phyloP scores from a whole-genome alignment of 2,329 filamentous ascomycete species.

The Mycosphaerella sp. region DNA sequence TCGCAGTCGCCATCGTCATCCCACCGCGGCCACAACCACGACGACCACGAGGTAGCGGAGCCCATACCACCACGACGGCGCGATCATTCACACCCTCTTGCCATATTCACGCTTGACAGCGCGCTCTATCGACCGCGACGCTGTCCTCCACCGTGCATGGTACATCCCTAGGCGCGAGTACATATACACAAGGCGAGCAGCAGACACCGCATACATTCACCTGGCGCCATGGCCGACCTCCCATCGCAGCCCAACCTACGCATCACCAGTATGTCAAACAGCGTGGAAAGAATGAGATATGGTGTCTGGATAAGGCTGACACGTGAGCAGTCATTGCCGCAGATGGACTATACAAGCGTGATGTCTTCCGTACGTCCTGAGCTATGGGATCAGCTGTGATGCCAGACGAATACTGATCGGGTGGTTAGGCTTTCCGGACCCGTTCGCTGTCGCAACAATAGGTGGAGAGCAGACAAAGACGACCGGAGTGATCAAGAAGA shows the following conservation, averaged over 20 bases:
- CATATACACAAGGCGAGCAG: background rate
- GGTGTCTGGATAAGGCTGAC: constrained; percentile 16
- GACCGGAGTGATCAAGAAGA: constrained; percentile 95
- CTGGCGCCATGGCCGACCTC: constrained; percentile 33
- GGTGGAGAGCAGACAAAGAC: constrained; percentile 98
- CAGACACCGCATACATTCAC: background rate
- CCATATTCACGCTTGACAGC: background rate
- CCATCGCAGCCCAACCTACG: constrained; percentile 69
- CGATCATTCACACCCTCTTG: background rate
- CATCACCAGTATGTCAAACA: constrained; percentile 68
- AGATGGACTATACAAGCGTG: constrained; percentile 96
- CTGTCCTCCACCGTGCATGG: background rate
- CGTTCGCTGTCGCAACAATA: constrained; percentile 93
- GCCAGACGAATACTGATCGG: constrained; percentile 16
- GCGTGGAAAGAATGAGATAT: constrained; percentile 10
- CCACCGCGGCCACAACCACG: background rate
- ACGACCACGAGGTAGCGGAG: background rate
- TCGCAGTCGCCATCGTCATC: background rate
- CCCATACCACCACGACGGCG: background rate
- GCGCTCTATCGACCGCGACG: background rate
- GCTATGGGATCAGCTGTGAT: constrained; percentile 3
- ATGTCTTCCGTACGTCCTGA: constrained; percentile 83
- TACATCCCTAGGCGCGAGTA: background rate
- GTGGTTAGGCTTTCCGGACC: constrained; percentile 80
- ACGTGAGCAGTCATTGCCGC: constrained; percentile 78